Percentiles rank a stretch among this genome's conserved stretches.
phyloP scores from a whole-genome alignment of 1,284 basidiomycete species.

The Athelia sp. region DNA sequence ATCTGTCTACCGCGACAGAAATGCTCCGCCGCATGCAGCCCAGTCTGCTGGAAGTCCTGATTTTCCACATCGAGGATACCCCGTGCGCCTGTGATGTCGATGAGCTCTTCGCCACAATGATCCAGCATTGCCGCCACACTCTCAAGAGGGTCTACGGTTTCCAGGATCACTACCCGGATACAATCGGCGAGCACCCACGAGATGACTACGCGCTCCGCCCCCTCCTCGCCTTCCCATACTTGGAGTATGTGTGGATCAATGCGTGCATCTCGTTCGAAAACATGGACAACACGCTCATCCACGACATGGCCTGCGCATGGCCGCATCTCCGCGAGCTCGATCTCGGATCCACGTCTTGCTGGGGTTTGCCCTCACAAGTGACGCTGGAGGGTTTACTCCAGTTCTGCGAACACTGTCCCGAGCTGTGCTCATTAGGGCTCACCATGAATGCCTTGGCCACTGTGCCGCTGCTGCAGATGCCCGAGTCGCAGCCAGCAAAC shows the following conservation, averaged over 20 bases:
- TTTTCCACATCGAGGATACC: background rate
- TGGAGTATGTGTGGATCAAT: conserved; percentile 1
- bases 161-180: background rate
- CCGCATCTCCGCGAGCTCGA: background rate
- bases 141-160: background rate
- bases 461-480: too few relatives aligned
- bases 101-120: background rate
- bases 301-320: background rate
- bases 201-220: too few relatives aligned
- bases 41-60: background rate
- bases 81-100: background rate
- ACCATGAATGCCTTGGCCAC: background rate
- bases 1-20: background rate
- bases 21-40: background rate
- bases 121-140: background rate
- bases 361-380: background rate
- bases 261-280: background rate
- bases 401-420: background rate
- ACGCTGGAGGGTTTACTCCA: background rate
- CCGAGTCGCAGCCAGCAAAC: too few relatives aligned
- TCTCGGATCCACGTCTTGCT: background rate
- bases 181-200: too few relatives aligned
- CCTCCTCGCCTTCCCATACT: background rate
- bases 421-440: background rate
- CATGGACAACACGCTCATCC: background rate